These are phyloP conservation scores for Colletotrichum siamense DNA, from an alignment of 2,329 filamentous ascomycete genomes.

Conservation along the genomic window DNA sequence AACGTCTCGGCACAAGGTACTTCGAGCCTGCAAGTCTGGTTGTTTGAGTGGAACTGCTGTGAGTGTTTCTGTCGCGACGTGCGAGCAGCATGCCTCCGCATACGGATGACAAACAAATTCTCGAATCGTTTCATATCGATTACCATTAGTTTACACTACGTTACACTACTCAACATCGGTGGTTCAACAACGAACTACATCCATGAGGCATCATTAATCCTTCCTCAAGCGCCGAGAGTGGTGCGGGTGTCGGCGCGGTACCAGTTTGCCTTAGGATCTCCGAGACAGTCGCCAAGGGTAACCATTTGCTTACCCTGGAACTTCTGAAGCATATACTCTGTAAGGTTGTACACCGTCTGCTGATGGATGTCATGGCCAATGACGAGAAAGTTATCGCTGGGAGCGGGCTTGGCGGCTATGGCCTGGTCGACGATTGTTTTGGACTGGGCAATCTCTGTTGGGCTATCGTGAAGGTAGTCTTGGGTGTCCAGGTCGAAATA, in stretches of 20 bases:
- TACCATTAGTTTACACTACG: background rate
- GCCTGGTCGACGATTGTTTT: slow-evolving; percentile 40
- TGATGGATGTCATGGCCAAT: slow-evolving; percentile 48
- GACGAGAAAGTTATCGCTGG: slow-evolving; percentile 24
- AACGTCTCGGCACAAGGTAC: background rate
- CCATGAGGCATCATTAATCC: background rate
- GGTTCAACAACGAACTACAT: background rate
- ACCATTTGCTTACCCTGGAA: slow-evolving; percentile 46
- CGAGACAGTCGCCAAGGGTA: slow-evolving; percentile 56
- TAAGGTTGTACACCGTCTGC: slow-evolving; percentile 43
- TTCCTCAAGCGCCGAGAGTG: background rate
- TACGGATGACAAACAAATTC: background rate
- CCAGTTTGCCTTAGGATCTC: slow-evolving; percentile 51
- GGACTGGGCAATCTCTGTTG: slow-evolving; percentile 35
- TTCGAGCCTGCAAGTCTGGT: background rate
- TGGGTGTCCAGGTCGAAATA: slow-evolving; percentile 43
- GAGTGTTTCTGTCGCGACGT: background rate
- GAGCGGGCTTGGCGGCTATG: slow-evolving; percentile 31
- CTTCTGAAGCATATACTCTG: slow-evolving; percentile 38
- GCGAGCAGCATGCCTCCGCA: background rate
- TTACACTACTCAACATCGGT: background rate
- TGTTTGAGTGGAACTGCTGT: background rate
- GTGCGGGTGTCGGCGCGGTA: slow-evolving; percentile 39
- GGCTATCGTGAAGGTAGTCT: slow-evolving; percentile 36
- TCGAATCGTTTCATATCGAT: background rate